These are phyloP conservation scores for Mycena belliarum DNA, from an alignment of 768 basidiomycete species.

Conservation along the genomic window DNA sequence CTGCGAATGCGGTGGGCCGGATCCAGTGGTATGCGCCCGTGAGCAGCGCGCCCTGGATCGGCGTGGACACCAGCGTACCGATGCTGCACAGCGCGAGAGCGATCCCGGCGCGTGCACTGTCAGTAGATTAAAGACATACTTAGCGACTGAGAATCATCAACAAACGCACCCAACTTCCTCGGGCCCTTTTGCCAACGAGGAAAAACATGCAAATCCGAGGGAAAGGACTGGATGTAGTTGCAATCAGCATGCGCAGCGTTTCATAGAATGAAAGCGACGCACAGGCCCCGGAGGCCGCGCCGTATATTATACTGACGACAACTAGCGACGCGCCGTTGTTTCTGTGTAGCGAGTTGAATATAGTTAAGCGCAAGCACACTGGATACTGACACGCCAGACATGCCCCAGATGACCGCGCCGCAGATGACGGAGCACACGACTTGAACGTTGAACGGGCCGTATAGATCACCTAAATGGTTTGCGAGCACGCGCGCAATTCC, in stretches of 20 bases:
- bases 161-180: neutral
- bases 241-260: too few relatives aligned
- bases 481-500: neutral
- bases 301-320: neutral
- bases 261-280: too few relatives aligned
- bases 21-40: neutral
- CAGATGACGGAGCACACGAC: neutral
- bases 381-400: neutral
- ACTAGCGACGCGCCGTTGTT: neutral
- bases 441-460: conserved; percentile 2
- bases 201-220: too few relatives aligned
- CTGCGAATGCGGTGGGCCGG: neutral
- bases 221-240: too few relatives aligned
- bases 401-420: neutral
- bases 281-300: too few relatives aligned
- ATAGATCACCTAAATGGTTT: neutral
- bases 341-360: neutral
- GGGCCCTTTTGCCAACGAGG: neutral
- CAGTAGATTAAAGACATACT: neutral
- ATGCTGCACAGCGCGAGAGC: neutral
- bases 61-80: neutral
- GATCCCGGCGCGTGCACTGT: neutral
- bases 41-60: neutral
- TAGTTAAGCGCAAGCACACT: neutral
- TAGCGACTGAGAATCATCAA: neutral